Evolutionary conservation across 140 eudicot species (phyloP).

Genomic region (Stevia rebaudiana): DNA sequence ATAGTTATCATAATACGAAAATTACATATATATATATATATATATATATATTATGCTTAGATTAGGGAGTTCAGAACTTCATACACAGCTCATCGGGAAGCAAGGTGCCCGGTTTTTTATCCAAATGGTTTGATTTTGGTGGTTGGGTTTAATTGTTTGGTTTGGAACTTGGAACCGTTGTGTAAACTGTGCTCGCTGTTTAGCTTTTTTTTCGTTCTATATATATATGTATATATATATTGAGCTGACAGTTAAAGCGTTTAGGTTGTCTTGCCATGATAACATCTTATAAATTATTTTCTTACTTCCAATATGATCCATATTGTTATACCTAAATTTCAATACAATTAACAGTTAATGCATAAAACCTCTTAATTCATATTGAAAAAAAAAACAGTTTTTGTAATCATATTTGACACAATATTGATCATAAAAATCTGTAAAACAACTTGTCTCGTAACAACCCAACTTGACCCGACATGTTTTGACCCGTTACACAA

Average conservation of each 20-base stretch:
- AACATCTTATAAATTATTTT: neutral
- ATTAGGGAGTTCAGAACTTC: too few relatives aligned
- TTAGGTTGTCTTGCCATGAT: neutral
- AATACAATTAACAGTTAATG: too few relatives aligned
- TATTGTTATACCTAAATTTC: neutral
- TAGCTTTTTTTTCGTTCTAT: neutral
- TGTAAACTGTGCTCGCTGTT: neutral
- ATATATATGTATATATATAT: too few relatives aligned
- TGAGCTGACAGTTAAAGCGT: neutral
- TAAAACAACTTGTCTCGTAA: neutral
- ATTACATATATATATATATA: neutral
- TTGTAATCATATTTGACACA: neutral
- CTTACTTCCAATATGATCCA: neutral
- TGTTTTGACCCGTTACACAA: neutral
- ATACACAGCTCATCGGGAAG: too few relatives aligned
- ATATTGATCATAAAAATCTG: neutral
- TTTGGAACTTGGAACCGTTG: too few relatives aligned
- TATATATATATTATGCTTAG: too few relatives aligned
- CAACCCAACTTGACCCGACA: neutral
- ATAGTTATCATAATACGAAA: neutral
- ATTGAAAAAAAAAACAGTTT: neutral
- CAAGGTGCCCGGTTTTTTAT: too few relatives aligned
- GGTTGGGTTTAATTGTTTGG: too few relatives aligned
- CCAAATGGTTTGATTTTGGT: too few relatives aligned
- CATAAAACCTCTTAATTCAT: neutral